Conservation (phyloP, 169 alveolate species). For the Plasmodium adleri region DNA sequence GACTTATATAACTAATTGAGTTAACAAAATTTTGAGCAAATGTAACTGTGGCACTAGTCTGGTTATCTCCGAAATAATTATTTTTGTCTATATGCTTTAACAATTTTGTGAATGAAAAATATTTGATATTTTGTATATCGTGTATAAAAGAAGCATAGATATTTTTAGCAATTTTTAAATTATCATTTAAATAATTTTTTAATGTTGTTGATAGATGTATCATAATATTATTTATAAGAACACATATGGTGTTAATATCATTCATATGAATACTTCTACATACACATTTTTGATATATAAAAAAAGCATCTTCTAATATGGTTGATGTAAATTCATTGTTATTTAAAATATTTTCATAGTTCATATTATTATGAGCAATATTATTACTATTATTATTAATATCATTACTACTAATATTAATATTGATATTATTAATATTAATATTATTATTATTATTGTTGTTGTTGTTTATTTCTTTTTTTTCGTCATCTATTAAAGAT, state of each 20-base stretch:
- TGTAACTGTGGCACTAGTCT: slow-evolving; percentile 12
- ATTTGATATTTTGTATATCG: slow-evolving; percentile 24
- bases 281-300: slow-evolving; percentile 59
- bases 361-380: not conserved
- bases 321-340: slow-evolving; percentile 66
- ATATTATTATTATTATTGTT: no score
- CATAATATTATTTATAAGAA: slow-evolving; percentile 55
- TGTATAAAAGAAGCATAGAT: slow-evolving; percentile 62
- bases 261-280: slow-evolving; percentile 75
- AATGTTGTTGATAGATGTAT: slow-evolving; percentile 34
- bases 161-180: slow-evolving; percentile 45
- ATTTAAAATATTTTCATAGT: not conserved
- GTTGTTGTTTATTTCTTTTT: not conserved
- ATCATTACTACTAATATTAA: not conserved
- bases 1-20: slow-evolving; percentile 21
- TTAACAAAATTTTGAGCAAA: slow-evolving; percentile 47
- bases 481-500: slow-evolving; percentile 36
- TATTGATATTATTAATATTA: not conserved
- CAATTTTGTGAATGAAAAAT: slow-evolving; percentile 29
- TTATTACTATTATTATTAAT: not conserved
- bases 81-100: slow-evolving; percentile 35
- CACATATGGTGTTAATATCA: slow-evolving; percentile 70
- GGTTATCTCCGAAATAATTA: slow-evolving; percentile 44
- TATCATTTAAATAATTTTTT: slow-evolving; percentile 33
- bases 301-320: slow-evolving; percentile 64